Conservation (phyloP, 192 early-diverging fungal species). For the Coemansia sp. region DNA sequence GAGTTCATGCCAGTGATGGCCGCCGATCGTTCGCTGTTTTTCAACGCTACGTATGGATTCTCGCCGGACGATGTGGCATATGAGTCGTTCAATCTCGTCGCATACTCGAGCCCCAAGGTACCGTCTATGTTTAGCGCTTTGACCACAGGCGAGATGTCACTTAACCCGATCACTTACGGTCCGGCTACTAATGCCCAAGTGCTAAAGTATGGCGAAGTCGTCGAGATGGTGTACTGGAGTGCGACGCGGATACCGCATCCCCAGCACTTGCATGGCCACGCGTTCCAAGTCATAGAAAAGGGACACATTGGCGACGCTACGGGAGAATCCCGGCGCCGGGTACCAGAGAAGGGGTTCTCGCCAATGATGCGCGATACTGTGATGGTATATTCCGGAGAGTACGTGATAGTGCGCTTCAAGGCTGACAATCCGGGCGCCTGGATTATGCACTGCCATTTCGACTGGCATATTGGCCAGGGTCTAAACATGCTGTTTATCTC, state of each 20-base stretch:
- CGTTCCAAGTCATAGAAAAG: conserved; percentile 75
- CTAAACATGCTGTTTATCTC: conserved; percentile 64
- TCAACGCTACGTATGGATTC: conserved; percentile 65
- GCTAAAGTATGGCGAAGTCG: conserved; percentile 60
- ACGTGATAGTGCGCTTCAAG: conserved; percentile 71
- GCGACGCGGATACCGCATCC: conserved; percentile 64
- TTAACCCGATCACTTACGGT: conserved; percentile 65
- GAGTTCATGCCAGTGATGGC: conserved; percentile 46
- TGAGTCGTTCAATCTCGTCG: conserved; percentile 73
- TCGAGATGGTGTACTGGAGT: conserved; percentile 77
- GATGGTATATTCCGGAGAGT: conserved; percentile 60
- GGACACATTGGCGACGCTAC: conserved; percentile 37
- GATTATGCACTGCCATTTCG: conserved; percentile 83
- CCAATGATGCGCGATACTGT: conserved; percentile 64
- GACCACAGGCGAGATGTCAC: conserved; percentile 57
- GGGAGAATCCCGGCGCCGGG: conserved; percentile 53
- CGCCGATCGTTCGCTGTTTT: conserved; percentile 55
- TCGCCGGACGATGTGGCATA: conserved; percentile 65
- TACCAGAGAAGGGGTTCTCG: conserved; percentile 4
- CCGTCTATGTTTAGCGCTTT: conserved; percentile 69
- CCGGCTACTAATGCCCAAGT: conserved; percentile 65
- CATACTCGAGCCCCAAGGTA: conserved; percentile 63
- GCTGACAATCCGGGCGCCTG: conserved; percentile 85
- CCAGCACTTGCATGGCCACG: conserved; percentile 86
- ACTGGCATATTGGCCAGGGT: conserved; percentile 66